Conservation (phyloP, 495 filamentous ascomycete species). For the Penicillium cinerascens region DNA sequence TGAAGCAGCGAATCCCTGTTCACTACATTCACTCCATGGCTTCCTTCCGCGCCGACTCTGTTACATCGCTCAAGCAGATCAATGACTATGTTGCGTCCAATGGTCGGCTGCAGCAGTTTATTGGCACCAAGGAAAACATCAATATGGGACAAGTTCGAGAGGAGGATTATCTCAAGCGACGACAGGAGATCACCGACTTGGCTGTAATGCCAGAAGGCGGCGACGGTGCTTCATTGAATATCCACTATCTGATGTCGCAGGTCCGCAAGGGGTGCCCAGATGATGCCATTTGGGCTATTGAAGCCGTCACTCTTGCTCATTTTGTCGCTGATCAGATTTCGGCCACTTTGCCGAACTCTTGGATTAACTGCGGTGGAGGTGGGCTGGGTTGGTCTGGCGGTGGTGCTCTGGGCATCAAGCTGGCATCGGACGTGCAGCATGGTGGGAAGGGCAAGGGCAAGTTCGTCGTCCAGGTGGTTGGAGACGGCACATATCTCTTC, state of each 20-base stretch:
- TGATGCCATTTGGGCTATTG: slow-evolving; percentile 81
- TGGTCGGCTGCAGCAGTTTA: slow-evolving; percentile 38
- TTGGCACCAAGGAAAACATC: slow-evolving; percentile 43
- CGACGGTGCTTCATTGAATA: slow-evolving; percentile 63
- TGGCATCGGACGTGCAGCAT: slow-evolving; percentile 64
- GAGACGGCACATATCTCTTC: slow-evolving; percentile 90
- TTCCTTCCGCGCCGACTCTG: slow-evolving; percentile 72
- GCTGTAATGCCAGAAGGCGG: slow-evolving; percentile 50
- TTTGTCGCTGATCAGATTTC: slow-evolving; percentile 81
- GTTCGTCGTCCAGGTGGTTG: slow-evolving; percentile 91
- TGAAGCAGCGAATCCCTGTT: slow-evolving; percentile 84
- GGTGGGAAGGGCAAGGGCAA: slow-evolving; percentile 62
- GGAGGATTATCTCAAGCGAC: slow-evolving; percentile 54
- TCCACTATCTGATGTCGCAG: slow-evolving; percentile 63
- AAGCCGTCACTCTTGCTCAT: slow-evolving; percentile 80
- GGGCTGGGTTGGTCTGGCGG: slow-evolving; percentile 96
- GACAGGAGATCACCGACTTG: slow-evolving; percentile 54
- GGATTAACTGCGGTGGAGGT: slow-evolving; percentile 93
- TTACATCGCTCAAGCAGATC: slow-evolving; percentile 69
- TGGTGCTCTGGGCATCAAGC: slow-evolving; percentile 80
- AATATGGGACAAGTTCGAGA: slow-evolving; percentile 55
- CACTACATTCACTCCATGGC: slow-evolving; percentile 73
- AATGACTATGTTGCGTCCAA: slow-evolving; percentile 53
- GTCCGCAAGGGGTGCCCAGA: slow-evolving; percentile 63
- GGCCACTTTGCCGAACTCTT: slow-evolving; percentile 70